Percentiles rank a stretch among this genome's conserved stretches.
Conservation (phyloP, 768 basidiomycete genomes). For the Trametes meyenii region DNA sequence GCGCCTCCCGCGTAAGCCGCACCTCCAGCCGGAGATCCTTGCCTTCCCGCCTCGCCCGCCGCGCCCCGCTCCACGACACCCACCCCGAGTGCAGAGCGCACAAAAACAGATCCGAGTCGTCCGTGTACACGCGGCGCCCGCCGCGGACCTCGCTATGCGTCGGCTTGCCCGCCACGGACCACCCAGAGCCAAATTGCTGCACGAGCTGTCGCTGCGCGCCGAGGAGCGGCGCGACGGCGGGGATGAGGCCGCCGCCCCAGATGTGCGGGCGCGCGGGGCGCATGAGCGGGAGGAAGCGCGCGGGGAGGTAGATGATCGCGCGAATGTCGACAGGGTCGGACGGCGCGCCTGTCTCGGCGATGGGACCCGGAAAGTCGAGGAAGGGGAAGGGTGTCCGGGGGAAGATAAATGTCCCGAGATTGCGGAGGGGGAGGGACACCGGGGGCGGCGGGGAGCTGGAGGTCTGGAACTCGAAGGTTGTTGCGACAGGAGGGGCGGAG, state of each 20-base stretch:
- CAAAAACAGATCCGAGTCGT: constrained; percentile 73
- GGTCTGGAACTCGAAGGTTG: constrained; percentile 17
- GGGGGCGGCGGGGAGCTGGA: constrained; percentile 22
- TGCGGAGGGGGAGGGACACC: constrained; percentile 28
- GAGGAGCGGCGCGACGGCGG: constrained; percentile 39
- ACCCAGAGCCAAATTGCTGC: constrained; percentile 22
- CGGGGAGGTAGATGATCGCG: constrained; percentile 61
- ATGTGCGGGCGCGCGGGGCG: constrained; percentile 59
- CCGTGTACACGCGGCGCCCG: constrained; percentile 68
- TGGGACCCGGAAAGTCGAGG: constrained; percentile 30
- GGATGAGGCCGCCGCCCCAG: constrained; percentile 67
- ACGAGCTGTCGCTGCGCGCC: constrained; percentile 25
- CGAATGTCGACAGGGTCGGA: constrained; percentile 31
- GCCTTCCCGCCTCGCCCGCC: constrained; percentile 41
- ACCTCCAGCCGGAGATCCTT: constrained; percentile 46
- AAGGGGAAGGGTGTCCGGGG: constrained; percentile 63
- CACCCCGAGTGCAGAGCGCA: constrained; percentile 70
- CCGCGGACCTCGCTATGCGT: constrained; percentile 31
- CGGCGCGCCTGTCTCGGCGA: constrained; percentile 13
- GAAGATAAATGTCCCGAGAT: constrained; percentile 61
- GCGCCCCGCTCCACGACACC: constrained; percentile 46
- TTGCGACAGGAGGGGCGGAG: constrained; percentile 3
- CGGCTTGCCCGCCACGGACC: constrained; percentile 25
- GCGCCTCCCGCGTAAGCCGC: constrained; percentile 45
- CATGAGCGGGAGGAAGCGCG: constrained; percentile 56